Base-by-base conservation (phyloP, 805 yeast genomes). In the Kluyveromyces siamensis region DNA sequence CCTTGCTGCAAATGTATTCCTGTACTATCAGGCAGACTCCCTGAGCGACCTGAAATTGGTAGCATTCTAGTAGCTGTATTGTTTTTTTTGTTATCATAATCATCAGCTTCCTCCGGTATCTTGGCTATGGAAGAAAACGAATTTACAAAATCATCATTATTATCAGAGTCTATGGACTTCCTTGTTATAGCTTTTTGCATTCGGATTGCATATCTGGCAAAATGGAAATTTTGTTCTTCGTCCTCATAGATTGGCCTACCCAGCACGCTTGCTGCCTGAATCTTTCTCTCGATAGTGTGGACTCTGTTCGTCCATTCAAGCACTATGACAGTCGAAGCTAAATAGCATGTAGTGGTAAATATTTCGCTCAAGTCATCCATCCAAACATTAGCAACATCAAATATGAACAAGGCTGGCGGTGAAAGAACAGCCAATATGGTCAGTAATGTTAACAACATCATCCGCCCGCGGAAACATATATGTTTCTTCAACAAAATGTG, bases 251-350 rank as follows among this genome's bases (percentile, higher is more conserved):
- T 77, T 16, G 81, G 80, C 51, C 95, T 69, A 1, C 96, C 96
- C 38, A 87, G 62, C 6, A 86, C 76, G 8, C 91, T 87, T 50
- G 80, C 82, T 40, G 80, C 79, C 56, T 85, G 90, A 47, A 75
- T 74, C 14, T 68, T 69, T 52, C 78, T 76, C 66, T 80, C 81
- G 39, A 83, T 63, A 11, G 75, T 70, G 45, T 76, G 75, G 48
- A 83, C 72, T 52, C 84, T 72, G 58, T 84, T 85, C 52, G 84
- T 75, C 91, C 95, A 87, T 63, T 86, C 95, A 93, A 95, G 85
- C 0, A 86, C 86, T 10, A 83, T 73, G 7, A 84, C 84, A 30
- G 87, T 84, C 36, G 87, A 76, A 18, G 83, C 71, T 8, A 84
- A 77, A 60, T 82, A 83, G n/a, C 83, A 76, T 1, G 85, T 81